These are phyloP conservation scores for Papilionanthe hybrid DNA, from an alignment of 116 monocot species.

Conservation along the genomic window DNA sequence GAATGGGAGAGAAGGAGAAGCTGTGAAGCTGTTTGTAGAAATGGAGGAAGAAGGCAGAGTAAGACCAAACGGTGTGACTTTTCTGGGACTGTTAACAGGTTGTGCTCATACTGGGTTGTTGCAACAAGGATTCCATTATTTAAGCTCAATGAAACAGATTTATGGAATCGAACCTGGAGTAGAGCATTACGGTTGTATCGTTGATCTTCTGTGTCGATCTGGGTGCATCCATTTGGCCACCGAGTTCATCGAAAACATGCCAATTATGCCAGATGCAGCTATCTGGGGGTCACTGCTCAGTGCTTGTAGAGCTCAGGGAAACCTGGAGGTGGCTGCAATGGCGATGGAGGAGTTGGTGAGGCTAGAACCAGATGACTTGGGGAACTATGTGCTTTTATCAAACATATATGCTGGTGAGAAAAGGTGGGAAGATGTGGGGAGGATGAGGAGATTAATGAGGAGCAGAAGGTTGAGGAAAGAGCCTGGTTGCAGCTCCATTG, in stretches of 20 bases:
- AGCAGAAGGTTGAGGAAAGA: constrained; percentile 42
- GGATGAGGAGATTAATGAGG: constrained; percentile 43
- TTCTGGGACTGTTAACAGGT: constrained; percentile 48
- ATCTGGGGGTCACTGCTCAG: constrained; percentile 71
- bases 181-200: constrained; percentile 73
- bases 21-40: constrained; percentile 37
- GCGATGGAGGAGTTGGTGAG: constrained; percentile 39
- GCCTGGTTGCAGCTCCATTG: constrained; percentile 64
- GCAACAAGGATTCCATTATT: constrained; percentile 36
- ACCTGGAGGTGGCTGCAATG: constrained; percentile 24
- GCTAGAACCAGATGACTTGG: constrained; percentile 57
- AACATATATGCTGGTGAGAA: constrained; percentile 50
- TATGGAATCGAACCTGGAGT: constrained; percentile 35
- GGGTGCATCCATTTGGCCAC: constrained; percentile 34
- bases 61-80: constrained; percentile 51
- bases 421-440: constrained; percentile 57
- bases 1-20: constrained; percentile 41
- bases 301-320: constrained; percentile 35
- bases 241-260: constrained; percentile 21
- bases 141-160: constrained; percentile 33
- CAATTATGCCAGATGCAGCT: constrained; percentile 42
- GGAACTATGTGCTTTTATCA: constrained; percentile 57
- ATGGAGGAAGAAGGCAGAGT: constrained; percentile 25
- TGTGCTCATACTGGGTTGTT: constrained; percentile 65
- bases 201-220: constrained; percentile 59